Conservation (phyloP, 2,329 filamentous ascomycete species). For the Botrytis galanthina region DNA sequence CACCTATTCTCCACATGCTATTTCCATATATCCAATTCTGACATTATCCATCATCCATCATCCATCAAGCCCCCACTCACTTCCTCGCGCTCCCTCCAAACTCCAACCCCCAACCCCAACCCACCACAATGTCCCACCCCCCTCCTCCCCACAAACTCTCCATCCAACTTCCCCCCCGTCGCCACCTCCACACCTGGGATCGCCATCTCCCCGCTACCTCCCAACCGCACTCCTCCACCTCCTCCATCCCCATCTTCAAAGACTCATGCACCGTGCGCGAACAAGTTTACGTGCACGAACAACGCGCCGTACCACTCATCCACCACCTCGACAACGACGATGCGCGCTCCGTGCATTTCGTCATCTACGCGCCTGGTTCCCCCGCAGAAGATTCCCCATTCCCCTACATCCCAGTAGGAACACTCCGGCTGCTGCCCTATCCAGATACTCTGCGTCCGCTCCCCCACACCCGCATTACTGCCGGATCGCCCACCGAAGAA, state of each 20-base stretch:
- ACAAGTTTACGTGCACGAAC: constrained; percentile 17
- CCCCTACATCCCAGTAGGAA: background rate
- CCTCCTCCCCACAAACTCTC: background rate
- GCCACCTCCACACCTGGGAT: background rate
- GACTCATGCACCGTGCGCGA: constrained; percentile 9
- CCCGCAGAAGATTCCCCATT: background rate
- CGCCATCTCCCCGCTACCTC: background rate
- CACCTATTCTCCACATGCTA: background rate
- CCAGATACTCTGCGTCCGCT: background rate
- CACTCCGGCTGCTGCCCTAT: constrained; percentile 1
- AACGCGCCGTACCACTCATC: background rate
- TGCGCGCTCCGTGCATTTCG: constrained; percentile 14
- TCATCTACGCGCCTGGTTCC: background rate
- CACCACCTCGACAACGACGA: constrained; percentile 17
- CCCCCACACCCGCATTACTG: background rate
- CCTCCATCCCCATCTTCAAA: background rate
- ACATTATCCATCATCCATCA: background rate
- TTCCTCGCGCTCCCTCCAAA: background rate
- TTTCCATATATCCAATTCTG: background rate
- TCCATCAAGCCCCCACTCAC: background rate
- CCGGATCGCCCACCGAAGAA: background rate
- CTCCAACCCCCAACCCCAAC: background rate
- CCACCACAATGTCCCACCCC: background rate
- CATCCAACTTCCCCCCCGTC: constrained; percentile 3
- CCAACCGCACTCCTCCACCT: background rate